Percentiles rank a stretch among this genome's conserved stretches.
These are phyloP conservation scores for Rubia peregrina DNA, from an alignment of 305 asterid genomes.

Conservation along the genomic window DNA sequence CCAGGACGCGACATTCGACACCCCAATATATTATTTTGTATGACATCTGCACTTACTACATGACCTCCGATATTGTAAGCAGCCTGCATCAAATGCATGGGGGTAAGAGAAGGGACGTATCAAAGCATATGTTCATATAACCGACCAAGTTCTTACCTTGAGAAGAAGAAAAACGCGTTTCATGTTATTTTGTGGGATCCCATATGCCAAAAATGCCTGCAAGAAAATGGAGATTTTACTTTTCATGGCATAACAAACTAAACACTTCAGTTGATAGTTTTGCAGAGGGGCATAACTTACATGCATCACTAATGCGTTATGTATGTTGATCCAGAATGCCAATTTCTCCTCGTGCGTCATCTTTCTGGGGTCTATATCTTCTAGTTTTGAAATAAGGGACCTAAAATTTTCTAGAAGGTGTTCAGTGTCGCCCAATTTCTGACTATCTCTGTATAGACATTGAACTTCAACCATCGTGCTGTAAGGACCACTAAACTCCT, in stretches of 20 bases:
- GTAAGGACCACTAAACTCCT: constrained; percentile 98
- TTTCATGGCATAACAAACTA: constrained; percentile 2
- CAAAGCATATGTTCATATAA: background rate
- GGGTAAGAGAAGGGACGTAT: constrained; percentile 20
- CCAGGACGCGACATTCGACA: constrained; percentile 84
- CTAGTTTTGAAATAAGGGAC: constrained; percentile 87
- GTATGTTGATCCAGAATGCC: constrained; percentile 93
- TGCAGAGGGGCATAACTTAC: constrained; percentile 32
- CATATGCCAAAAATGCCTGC: constrained; percentile 88
- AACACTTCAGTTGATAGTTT: background rate
- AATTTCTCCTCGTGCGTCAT: constrained; percentile 85
- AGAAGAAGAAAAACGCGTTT: constrained; percentile 74
- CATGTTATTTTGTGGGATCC: constrained; percentile 83
- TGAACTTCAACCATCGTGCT: constrained; percentile 96
- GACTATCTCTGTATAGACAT: constrained; percentile 69
- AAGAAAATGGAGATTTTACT: constrained; percentile 13
- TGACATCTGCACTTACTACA: constrained; percentile 69
- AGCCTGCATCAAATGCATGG: constrained; percentile 46
- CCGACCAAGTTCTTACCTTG: constrained; percentile 44
- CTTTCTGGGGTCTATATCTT: constrained; percentile 67
- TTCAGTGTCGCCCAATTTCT: constrained; percentile 70
- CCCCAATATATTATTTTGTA: constrained; percentile 78
- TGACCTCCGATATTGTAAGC: constrained; percentile 94
- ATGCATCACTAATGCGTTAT: constrained; percentile 96
- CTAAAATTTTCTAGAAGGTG: constrained; percentile 64